These are phyloP conservation scores for Adansonia madagascariensis DNA, from an alignment of 441 rosid species.

Conservation along the genomic window DNA sequence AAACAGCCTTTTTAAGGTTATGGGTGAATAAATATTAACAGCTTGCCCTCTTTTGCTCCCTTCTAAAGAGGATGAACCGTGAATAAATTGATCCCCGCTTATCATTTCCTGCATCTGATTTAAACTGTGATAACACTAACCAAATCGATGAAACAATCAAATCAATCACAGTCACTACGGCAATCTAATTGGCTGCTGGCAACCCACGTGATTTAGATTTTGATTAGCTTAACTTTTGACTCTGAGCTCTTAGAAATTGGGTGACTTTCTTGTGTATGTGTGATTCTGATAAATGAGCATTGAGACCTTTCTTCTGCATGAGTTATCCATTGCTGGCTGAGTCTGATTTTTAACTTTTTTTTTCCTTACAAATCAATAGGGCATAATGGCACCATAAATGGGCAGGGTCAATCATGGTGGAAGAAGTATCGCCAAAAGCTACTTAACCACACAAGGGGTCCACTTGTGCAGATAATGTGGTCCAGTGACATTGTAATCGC, in stretches of 20 bases:
- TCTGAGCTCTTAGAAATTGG: neutral
- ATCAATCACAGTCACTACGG: neutral
- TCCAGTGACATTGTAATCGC: slow-evolving; percentile 79
- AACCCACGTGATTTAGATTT: neutral
- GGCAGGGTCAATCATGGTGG: slow-evolving; percentile 98
- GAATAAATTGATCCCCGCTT: neutral
- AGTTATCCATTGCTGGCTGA: neutral
- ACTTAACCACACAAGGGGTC: slow-evolving; percentile 90
- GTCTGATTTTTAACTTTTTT: slow-evolving; percentile 2
- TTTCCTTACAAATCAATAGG: slow-evolving; percentile 51
- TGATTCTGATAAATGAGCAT: neutral
- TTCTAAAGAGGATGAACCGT: neutral
- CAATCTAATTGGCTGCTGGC: neutral
- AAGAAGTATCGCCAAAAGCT: slow-evolving; percentile 82
- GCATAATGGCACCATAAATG: slow-evolving; percentile 91
- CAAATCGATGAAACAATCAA: neutral
- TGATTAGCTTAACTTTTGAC: neutral
- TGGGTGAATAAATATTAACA: neutral
- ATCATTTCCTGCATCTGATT: neutral
- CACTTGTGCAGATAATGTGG: slow-evolving; percentile 94
- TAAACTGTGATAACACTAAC: neutral
- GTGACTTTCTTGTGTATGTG: neutral
- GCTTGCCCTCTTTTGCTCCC: neutral
- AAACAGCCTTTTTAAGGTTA: neutral
- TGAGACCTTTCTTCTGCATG: neutral